Base-by-base conservation (phyloP, 495 filamentous ascomycete genomes). In the Halenospora varia region DNA sequence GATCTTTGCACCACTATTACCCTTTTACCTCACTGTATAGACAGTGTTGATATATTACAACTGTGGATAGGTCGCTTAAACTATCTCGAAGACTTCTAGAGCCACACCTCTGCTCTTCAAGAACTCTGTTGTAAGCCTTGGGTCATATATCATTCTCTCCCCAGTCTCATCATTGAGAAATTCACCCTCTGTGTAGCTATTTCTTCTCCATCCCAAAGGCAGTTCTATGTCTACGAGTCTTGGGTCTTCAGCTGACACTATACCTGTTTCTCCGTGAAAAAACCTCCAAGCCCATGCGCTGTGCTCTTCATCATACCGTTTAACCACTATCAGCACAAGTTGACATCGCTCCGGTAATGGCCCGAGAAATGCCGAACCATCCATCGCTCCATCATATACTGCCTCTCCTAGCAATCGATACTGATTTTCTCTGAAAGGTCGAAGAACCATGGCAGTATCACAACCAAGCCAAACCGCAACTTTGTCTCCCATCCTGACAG, bases 291-390 rank as follows among this genome's bases (percentile, higher is more conserved):
- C 0, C 15, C 25, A 54, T 22, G 1, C 51, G 22, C 19, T 11
- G 3, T 4, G 19, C 20, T 1, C 18, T 17, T 46, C 39, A 15
- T 44, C 1, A 4, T 13, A 35, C 25, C 9, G 22, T 2, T 24
- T 23, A n/a, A 44, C 10, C n/a, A n/a, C n/a, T n/a, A n/a, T n/a
- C n/a, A n/a, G n/a, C n/a, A n/a, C n/a, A 20, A 23, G 9, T n/a
- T 11, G 10, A 17, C 29, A 48, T 2, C 22, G 20, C 3, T 19
- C 24, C 1, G 58, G 58, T 0, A 60, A 13, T 1, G 51, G 11
- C 1, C 58, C 58, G 0, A 61, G 39, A 15, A 55, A 24, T 9
- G 29, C 52, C 17, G 51, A 46, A 10, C 53, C 58, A 50, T 44
- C 3, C 45, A 29, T 45, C 17, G 51, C 26, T 2, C 48, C 40